These are phyloP conservation scores for Suillus placidus DNA, from an alignment of 768 basidiomycete species.

Conservation along the genomic window DNA sequence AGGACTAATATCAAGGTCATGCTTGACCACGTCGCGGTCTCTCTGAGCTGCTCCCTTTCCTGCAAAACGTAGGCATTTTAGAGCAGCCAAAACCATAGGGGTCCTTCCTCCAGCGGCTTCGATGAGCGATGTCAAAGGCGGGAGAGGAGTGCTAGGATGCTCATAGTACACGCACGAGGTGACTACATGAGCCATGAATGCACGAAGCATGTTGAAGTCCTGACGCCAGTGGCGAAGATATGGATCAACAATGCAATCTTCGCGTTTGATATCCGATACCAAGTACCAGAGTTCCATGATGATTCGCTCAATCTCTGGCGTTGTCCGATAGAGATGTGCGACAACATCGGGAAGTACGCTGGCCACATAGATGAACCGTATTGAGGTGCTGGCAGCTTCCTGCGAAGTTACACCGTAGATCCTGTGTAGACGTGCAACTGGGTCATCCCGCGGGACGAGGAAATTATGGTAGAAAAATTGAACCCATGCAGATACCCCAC, in stretches of 20 bases:
- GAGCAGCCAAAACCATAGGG: constrained; percentile 3
- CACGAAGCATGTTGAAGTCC: constrained; percentile 5
- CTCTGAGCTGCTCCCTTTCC: constrained; percentile 3
- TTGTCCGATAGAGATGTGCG: neutral
- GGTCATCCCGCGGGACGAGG: constrained; percentile 1
- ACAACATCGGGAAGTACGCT: constrained; percentile 4
- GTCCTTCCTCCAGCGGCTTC: constrained; percentile 1
- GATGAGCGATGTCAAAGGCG: constrained; percentile 4
- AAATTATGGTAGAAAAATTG: constrained; percentile 3
- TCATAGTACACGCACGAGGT: constrained; percentile 6
- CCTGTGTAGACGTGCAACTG: neutral
- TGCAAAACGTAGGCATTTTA: constrained; percentile 1
- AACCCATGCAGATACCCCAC: constrained; percentile 1
- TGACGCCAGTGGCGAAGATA: constrained; percentile 5
- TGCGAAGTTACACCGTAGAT: constrained; percentile 1
- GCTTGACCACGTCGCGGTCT: neutral
- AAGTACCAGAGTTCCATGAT: constrained; percentile 7
- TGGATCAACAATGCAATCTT: neutral
- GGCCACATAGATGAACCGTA: neutral
- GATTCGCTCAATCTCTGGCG: constrained; percentile 1
- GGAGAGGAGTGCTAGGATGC: neutral
- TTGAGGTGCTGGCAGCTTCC: constrained; percentile 3
- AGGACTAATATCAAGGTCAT: neutral
- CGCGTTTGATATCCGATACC: neutral
- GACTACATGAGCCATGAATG: constrained; percentile 2